Conservation (phyloP, 495 filamentous ascomycete species). For the Halenospora varia region DNA sequence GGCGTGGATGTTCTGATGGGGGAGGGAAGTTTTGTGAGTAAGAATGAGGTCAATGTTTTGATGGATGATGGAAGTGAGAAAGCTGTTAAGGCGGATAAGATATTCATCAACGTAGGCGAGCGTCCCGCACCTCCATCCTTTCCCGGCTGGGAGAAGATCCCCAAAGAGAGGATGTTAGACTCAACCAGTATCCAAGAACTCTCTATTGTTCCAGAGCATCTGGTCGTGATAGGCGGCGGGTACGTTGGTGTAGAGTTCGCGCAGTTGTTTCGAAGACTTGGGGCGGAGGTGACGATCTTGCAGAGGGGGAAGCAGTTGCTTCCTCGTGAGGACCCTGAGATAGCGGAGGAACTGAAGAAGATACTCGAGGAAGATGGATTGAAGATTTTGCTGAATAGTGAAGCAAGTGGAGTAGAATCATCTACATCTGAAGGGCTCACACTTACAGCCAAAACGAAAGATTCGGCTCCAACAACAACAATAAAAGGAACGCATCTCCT, state of each 20-base stretch:
- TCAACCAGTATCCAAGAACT: slow-evolving; percentile 45
- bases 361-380: slow-evolving; percentile 41
- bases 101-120: slow-evolving; percentile 45
- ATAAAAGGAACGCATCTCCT: slow-evolving; percentile 41
- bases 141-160: slow-evolving; percentile 31
- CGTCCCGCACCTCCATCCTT: slow-evolving; percentile 34
- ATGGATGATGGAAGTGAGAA: slow-evolving; percentile 22
- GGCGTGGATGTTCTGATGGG: slow-evolving; percentile 44
- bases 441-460: slow-evolving; percentile 11
- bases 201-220: slow-evolving; percentile 39
- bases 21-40: slow-evolving; percentile 34
- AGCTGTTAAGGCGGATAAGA: slow-evolving; percentile 30
- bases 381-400: slow-evolving; percentile 29
- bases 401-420: slow-evolving; percentile 12
- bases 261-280: slow-evolving; percentile 45
- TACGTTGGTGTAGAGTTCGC: slow-evolving; percentile 48
- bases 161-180: slow-evolving; percentile 33
- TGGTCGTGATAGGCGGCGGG: slow-evolving; percentile 46
- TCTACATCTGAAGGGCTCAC: slow-evolving; percentile 7
- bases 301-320: slow-evolving; percentile 39
- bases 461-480: not conserved
- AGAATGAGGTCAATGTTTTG: slow-evolving; percentile 30
- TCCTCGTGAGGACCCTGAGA: slow-evolving; percentile 38
- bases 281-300: slow-evolving; percentile 40
- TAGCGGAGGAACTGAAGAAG: slow-evolving; percentile 30